Evolutionary conservation across 108 stramenopile genomes (phyloP).

Genomic region (Cyclotella cryptica): DNA sequence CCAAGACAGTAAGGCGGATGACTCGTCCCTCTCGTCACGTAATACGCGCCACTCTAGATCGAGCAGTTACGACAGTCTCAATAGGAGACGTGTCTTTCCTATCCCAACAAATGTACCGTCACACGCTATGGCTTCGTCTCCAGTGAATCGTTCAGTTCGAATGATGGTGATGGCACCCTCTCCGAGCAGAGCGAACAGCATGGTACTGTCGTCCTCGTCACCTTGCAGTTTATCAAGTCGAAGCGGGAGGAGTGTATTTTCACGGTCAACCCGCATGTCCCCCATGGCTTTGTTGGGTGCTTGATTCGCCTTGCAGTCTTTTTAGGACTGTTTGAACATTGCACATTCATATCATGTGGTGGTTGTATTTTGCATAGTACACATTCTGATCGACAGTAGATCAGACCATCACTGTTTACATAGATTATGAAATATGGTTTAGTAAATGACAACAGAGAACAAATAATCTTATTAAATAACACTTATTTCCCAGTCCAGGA

Average conservation of each 20-base stretch:
- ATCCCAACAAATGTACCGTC: background rate
- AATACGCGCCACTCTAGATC: constrained; percentile 35
- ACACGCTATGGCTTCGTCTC: constrained; percentile 1
- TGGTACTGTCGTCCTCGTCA: constrained; percentile 21
- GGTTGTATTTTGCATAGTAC: background rate
- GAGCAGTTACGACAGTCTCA: constrained; percentile 41
- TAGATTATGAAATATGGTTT: background rate
- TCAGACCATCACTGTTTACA: background rate
- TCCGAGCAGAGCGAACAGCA: constrained; percentile 2
- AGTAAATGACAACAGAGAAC: background rate
- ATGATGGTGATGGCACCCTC: constrained; percentile 24
- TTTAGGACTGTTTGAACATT: background rate
- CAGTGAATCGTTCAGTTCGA: constrained; percentile 8
- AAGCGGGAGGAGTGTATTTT: constrained; percentile 37
- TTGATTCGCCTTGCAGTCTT: background rate
- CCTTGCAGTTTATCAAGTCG: constrained; percentile 42
- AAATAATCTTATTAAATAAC: background rate
- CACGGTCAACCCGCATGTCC: constrained; percentile 24
- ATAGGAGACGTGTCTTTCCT: constrained; percentile 7
- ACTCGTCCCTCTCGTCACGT: constrained; percentile 31
- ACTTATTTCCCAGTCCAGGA: no score
- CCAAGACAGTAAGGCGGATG: constrained; percentile 28
- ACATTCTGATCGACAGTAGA: background rate
- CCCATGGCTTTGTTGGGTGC: constrained; percentile 16
- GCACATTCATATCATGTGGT: background rate